Evolutionary conservation across 192 early-diverging fungal genomes (phyloP).

Genomic region (Backusella macrospora): DNA sequence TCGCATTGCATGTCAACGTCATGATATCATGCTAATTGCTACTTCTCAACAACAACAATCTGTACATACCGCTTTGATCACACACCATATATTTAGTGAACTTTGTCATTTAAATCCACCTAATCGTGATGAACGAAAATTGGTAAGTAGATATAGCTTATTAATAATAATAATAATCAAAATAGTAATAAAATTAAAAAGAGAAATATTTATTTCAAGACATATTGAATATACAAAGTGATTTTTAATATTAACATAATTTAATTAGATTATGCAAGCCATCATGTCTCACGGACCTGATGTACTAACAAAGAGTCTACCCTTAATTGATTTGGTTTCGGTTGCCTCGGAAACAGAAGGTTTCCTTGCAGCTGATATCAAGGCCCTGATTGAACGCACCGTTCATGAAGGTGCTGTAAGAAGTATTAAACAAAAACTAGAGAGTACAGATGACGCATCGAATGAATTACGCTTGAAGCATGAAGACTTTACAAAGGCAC

Average conservation of each 20-base stretch:
- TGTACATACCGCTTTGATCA: conserved; percentile 59
- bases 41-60: conserved; percentile 69
- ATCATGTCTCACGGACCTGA: conserved; percentile 61
- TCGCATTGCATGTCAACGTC: conserved; percentile 46
- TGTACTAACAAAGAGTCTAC: conserved; percentile 48
- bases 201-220: neutral
- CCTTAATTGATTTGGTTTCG: conserved; percentile 68
- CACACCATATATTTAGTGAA: conserved; percentile 66
- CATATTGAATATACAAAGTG: conserved; percentile 16
- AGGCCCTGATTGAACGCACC: conserved; percentile 75
- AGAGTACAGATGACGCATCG: neutral
- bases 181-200: no score
- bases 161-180: neutral
- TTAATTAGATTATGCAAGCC: conserved; percentile 68
- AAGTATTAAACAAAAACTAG: conserved; percentile 38
- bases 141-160: conserved; percentile 44
- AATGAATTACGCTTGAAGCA: conserved; percentile 44
- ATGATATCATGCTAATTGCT: conserved; percentile 59
- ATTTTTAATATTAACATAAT: conserved; percentile 29
- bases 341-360: conserved; percentile 86
- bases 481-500: conserved; percentile 74
- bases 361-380: conserved; percentile 81
- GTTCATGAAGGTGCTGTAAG: conserved; percentile 81
- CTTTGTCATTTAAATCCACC: conserved; percentile 65
- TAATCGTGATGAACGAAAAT: conserved; percentile 61